Percentiles rank a stretch among this genome's conserved stretches.
Conservation (phyloP, 148 eudicot species). For the Amaranthus cruentus region DNA sequence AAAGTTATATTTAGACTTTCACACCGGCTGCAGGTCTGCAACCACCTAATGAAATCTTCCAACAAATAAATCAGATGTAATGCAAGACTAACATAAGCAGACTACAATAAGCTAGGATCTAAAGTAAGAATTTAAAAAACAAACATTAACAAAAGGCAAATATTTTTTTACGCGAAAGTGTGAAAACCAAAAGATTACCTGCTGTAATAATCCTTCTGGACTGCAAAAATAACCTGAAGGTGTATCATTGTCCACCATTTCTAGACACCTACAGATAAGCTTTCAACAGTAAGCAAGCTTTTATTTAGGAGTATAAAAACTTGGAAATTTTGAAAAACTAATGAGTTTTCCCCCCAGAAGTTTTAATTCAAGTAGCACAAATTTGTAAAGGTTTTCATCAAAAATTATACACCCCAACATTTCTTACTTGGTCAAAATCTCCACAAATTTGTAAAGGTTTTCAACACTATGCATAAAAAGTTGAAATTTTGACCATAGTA, state of each 20-base stretch:
- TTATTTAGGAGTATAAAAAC: not conserved
- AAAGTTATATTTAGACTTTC: not conserved
- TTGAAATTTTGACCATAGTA: no score
- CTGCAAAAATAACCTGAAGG: slow-evolving; percentile 40
- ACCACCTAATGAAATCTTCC: not conserved
- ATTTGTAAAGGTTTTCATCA: no score
- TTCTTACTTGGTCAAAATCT: not conserved
- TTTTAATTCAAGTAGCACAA: no score
- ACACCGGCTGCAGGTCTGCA: slow-evolving; percentile 1
- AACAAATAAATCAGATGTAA: not conserved
- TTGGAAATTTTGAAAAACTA: no score
- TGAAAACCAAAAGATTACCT: slow-evolving; percentile 29
- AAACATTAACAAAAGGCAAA: not conserved
- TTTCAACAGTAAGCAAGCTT: slow-evolving; percentile 10
- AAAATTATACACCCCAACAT: no score
- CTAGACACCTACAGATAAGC: slow-evolving; percentile 46
- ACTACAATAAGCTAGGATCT: not conserved
- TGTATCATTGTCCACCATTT: slow-evolving; percentile 52
- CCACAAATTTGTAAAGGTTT: no score
- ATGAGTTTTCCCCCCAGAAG: no score
- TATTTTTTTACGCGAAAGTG: not conserved
- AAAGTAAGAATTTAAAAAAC: not conserved
- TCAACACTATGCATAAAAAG: no score
- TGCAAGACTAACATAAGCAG: not conserved
- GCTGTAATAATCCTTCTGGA: slow-evolving; percentile 58